These are phyloP conservation scores for Protomyces inouyei DNA, from an alignment of 1,139 yeast genomes.

Conservation along the genomic window DNA sequence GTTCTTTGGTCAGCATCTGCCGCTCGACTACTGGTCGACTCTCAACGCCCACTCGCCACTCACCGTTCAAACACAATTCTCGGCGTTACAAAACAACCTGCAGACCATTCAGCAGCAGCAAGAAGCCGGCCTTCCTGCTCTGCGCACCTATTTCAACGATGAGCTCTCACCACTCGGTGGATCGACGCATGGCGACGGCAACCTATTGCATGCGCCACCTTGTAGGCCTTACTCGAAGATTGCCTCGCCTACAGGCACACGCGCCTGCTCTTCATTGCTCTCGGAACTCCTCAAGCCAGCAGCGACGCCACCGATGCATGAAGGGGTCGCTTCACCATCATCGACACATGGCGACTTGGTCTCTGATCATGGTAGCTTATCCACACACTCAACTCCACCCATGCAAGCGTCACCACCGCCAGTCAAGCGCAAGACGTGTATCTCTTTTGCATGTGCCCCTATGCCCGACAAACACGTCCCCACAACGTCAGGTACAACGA, in stretches of 20 bases:
- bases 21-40: not conserved
- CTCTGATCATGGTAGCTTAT: slow-evolving; percentile 18
- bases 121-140: not conserved
- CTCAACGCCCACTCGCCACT: not conserved
- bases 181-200: no score
- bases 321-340: not conserved
- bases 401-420: slow-evolving; percentile 8
- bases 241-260: slow-evolving; percentile 7
- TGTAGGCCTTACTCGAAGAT: slow-evolving; percentile 4
- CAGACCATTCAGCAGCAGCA: not conserved
- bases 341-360: slow-evolving; percentile 9
- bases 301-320: slow-evolving; percentile 9
- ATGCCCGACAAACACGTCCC: not conserved
- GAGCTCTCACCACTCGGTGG: not conserved
- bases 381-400: slow-evolving; percentile 20
- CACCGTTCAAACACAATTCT: not conserved
- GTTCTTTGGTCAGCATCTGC: not conserved
- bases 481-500: not conserved
- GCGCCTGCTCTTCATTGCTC: slow-evolving; percentile 21
- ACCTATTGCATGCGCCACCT: no score
- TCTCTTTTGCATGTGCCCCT: not conserved
- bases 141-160: not conserved
- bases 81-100: not conserved
- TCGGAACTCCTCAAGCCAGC: slow-evolving; percentile 11
- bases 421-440: not conserved